Evolutionary conservation across 1,284 basidiomycete species (phyloP).

Genomic region (Anthracocystis setariae): DNA sequence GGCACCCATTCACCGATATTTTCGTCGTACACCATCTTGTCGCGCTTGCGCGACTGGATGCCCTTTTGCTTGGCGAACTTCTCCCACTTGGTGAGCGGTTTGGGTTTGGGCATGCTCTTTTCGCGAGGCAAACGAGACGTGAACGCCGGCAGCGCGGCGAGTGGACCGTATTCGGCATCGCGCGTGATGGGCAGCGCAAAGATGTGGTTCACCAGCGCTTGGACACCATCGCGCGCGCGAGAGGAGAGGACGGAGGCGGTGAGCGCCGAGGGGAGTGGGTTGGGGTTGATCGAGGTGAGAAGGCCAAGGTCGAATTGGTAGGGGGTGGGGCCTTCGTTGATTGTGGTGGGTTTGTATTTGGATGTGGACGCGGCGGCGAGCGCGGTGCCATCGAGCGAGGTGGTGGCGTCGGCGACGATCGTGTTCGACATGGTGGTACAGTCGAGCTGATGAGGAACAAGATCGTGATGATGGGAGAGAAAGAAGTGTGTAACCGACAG

Average conservation of each 20-base stretch:
- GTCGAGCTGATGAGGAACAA: not conserved
- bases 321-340: conserved; percentile 77
- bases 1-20: conserved; percentile 92
- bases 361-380: conserved; percentile 36
- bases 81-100: conserved; percentile 96
- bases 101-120: conserved; percentile 91
- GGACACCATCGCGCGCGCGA: conserved; percentile 85
- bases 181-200: conserved; percentile 83
- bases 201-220: conserved; percentile 81
- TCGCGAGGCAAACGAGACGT: conserved; percentile 83
- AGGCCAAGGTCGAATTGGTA: conserved; percentile 84
- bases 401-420: conserved; percentile 27
- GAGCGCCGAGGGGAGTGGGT: conserved; percentile 79
- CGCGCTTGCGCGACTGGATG: conserved; percentile 78
- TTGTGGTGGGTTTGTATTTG: conserved; percentile 48
- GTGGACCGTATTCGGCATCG: conserved; percentile 80
- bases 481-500: no score
- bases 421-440: conserved; percentile 22
- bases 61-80: conserved; percentile 93
- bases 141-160: conserved; percentile 78
- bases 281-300: conserved; percentile 85
- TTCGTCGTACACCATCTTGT: conserved; percentile 92
- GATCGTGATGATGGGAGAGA: not conserved
- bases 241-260: conserved; percentile 81
- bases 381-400: conserved; percentile 40